Evolutionary conservation across 202 grass and related monocot genomes (phyloP).

Genomic region (Zoysia matrella): DNA sequence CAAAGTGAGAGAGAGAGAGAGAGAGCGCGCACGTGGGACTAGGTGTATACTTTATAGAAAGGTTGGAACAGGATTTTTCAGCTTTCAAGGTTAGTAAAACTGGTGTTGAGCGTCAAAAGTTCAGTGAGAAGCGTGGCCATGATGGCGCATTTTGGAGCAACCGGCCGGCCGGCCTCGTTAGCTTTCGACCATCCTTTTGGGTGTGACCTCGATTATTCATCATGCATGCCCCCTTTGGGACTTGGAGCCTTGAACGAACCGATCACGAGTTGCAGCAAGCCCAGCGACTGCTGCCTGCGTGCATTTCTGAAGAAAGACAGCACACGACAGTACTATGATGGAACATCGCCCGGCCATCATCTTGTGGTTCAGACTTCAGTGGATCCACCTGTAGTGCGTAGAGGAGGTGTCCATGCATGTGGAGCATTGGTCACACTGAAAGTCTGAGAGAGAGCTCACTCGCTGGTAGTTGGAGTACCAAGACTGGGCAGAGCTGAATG

Average conservation of each 20-base stretch:
- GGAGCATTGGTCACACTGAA: constrained; percentile 7
- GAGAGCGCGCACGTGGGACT: not conserved
- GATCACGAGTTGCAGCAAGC: not conserved
- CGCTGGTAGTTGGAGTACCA: not conserved
- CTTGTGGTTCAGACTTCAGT: not conserved
- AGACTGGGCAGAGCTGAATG: not conserved
- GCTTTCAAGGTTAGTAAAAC: constrained; percentile 36
- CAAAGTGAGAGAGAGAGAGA: not conserved
- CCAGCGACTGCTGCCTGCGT: not conserved
- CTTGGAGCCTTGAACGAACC: constrained; percentile 28
- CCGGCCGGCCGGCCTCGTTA: not conserved
- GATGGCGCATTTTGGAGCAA: constrained; percentile 43
- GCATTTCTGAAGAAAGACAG: not conserved
- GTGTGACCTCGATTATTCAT: constrained; percentile 12
- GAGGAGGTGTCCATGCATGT: not conserved
- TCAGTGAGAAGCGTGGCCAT: constrained; percentile 12
- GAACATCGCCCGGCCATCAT: not conserved
- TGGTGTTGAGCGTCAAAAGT: constrained; percentile 43
- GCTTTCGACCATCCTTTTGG: constrained; percentile 43
- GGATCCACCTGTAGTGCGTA: not conserved
- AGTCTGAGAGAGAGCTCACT: not conserved
- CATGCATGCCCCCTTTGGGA: constrained; percentile 14
- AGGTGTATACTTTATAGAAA: too few species aligned
- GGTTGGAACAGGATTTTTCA: not conserved
- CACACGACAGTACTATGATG: constrained; percentile 13